phyloP scores from a whole-genome alignment of 1,139 yeast species.

The Yamadazyma conglobata region DNA sequence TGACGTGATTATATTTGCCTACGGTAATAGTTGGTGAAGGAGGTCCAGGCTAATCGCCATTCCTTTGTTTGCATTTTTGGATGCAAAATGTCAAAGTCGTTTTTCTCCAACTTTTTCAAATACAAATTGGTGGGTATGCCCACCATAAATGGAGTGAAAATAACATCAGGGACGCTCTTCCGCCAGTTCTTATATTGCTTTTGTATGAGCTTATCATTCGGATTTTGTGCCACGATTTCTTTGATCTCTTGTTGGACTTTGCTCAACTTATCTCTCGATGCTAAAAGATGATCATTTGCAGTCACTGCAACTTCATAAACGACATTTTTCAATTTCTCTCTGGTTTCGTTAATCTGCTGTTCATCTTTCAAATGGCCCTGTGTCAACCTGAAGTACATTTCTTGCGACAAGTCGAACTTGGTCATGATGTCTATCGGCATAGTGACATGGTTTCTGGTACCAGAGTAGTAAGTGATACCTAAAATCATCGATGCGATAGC shows the following conservation, averaged over 20 bases:
- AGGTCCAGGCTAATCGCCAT: constrained; percentile 71
- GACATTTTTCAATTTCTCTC: constrained; percentile 51
- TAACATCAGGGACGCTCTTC: constrained; percentile 56
- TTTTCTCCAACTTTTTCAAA: constrained; percentile 54
- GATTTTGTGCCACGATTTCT: constrained; percentile 21
- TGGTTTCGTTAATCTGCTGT: constrained; percentile 22
- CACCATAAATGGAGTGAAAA: constrained; percentile 65
- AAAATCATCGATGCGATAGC: constrained; percentile 66
- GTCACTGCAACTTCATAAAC: constrained; percentile 68
- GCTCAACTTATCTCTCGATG: constrained; percentile 56
- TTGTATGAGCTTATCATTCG: constrained; percentile 29
- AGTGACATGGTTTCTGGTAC: constrained; percentile 46
- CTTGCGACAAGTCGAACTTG: constrained; percentile 58
- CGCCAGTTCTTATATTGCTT: constrained; percentile 39
- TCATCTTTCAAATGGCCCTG: constrained; percentile 41
- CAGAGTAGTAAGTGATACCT: constrained; percentile 59
- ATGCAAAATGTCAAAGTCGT: constrained; percentile 60
- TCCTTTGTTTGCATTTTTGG: constrained; percentile 52
- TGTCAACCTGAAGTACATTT: constrained; percentile 49
- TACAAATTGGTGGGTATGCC: constrained; percentile 65
- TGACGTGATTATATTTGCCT: constrained; percentile 18
- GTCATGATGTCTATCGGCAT: constrained; percentile 66
- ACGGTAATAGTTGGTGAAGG: constrained; percentile 51
- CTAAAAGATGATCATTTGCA: constrained; percentile 76
- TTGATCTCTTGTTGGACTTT: constrained; percentile 33